Evolutionary conservation across 305 asterid species (phyloP).

Genomic region (Andrographis paniculata): DNA sequence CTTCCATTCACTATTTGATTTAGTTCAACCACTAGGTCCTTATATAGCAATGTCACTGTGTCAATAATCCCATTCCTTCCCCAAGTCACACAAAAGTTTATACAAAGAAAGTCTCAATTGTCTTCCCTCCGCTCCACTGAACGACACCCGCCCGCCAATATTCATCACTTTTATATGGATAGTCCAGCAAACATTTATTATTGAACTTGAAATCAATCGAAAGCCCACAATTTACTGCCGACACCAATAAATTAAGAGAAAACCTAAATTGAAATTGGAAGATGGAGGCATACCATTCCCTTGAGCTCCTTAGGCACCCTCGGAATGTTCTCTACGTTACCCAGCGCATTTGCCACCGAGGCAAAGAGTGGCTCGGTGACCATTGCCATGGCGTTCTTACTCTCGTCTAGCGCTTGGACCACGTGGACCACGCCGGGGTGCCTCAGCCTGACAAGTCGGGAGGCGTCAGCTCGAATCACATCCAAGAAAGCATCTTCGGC

Average conservation of each 20-base stretch:
- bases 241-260: neutral
- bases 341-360: constrained; percentile 78
- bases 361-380: constrained; percentile 96
- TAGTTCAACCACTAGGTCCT: too few species aligned
- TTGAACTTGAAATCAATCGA: neutral
- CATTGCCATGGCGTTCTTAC: constrained; percentile 90
- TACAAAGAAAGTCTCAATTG: neutral
- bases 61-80: neutral
- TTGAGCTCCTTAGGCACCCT: constrained; percentile 88
- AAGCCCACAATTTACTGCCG: constrained; percentile 1
- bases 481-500: constrained; percentile 88
- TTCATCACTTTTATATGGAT: neutral
- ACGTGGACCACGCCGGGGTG: constrained; percentile 99
- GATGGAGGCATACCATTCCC: constrained; percentile 58
- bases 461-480: constrained; percentile 79
- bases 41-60: too few species aligned
- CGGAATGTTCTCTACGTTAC: constrained; percentile 63
- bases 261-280: constrained; percentile 16
- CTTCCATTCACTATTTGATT: too few species aligned
- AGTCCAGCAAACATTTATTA: constrained; percentile 1
- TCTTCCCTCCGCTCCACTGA: neutral
- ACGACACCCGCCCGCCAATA: neutral
- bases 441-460: constrained; percentile 82
- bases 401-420: constrained; percentile 91
- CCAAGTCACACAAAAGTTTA: too few species aligned